These are phyloP conservation scores for Jaapia argillacea DNA, from an alignment of 768 basidiomycete genomes.

Conservation along the genomic window DNA sequence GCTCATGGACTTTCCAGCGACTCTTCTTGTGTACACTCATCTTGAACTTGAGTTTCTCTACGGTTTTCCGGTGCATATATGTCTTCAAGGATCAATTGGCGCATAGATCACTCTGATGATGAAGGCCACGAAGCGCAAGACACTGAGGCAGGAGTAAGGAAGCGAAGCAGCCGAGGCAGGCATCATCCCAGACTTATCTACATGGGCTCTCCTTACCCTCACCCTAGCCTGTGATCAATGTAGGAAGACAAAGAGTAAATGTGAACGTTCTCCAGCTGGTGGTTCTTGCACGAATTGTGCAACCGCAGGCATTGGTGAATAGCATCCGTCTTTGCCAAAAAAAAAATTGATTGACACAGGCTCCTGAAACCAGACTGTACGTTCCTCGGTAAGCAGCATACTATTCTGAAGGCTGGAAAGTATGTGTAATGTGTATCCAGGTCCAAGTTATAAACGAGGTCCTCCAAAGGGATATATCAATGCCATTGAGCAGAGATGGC, in stretches of 20 bases:
- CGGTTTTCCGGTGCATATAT: too few species aligned
- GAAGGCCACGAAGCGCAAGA: conserved; percentile 24
- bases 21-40: too few species aligned
- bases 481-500: conserved; percentile 86
- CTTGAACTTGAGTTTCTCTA: too few species aligned
- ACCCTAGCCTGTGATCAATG: conserved; percentile 75
- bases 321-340: conserved; percentile 2
- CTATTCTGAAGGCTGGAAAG: too few species aligned
- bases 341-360: conserved; percentile 9
- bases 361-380: conserved; percentile 42
- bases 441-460: conserved; percentile 74
- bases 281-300: conserved; percentile 56
- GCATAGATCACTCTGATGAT: neutral
- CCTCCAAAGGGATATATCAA: conserved; percentile 89
- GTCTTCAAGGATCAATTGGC: too few species aligned
- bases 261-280: conserved; percentile 46
- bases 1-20: too few species aligned
- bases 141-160: conserved; percentile 32
- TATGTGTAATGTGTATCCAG: conserved; percentile 27
- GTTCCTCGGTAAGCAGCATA: conserved; percentile 58
- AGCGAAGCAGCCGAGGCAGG: conserved; percentile 56
- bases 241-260: conserved; percentile 82
- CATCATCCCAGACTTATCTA: neutral
- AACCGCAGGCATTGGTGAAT: conserved; percentile 42
- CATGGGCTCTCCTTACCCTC: neutral